Percentiles rank a stretch among this genome's conserved stretches.
These are phyloP conservation scores for Clavispora carvajalis DNA, from an alignment of 805 yeast genomes.

Conservation along the genomic window DNA sequence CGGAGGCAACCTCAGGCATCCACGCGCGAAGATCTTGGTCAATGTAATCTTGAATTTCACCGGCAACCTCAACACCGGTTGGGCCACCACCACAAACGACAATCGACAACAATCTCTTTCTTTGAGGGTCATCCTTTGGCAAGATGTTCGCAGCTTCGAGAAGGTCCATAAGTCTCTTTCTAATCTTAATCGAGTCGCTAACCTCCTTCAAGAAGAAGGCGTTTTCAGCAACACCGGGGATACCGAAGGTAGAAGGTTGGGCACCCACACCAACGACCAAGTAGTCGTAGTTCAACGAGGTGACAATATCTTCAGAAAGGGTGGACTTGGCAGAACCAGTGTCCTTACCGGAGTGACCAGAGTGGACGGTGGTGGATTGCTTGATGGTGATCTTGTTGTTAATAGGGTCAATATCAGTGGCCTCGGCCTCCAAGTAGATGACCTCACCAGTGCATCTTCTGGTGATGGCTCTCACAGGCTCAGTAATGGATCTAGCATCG, in stretches of 20 bases:
- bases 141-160: slow-evolving; percentile 84
- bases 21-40: slow-evolving; percentile 85
- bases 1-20: slow-evolving; percentile 81
- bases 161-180: slow-evolving; percentile 77
- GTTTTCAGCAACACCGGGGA: slow-evolving; percentile 87
- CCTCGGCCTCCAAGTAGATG: slow-evolving; percentile 84
- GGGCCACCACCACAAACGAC: slow-evolving; percentile 99
- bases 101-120: slow-evolving; percentile 78
- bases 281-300: slow-evolving; percentile 65
- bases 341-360: slow-evolving; percentile 50
- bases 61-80: slow-evolving; percentile 97
- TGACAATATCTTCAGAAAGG: slow-evolving; percentile 39
- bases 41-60: slow-evolving; percentile 90
- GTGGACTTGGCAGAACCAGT: slow-evolving; percentile 39
- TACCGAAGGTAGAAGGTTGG: slow-evolving; percentile 89
- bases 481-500: slow-evolving; percentile 85
- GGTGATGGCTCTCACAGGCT: slow-evolving; percentile 84
- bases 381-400: slow-evolving; percentile 59
- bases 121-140: slow-evolving; percentile 69
- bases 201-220: slow-evolving; percentile 89
- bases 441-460: slow-evolving; percentile 77
- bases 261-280: slow-evolving; percentile 94
- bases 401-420: slow-evolving; percentile 72
- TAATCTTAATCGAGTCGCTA: slow-evolving; percentile 78
- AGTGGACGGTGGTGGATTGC: slow-evolving; percentile 51